Percentiles rank a stretch among this genome's conserved stretches.
Evolutionary conservation across 2,329 filamentous ascomycete genomes (phyloP).

Genomic region (Fusarium sp.): DNA sequence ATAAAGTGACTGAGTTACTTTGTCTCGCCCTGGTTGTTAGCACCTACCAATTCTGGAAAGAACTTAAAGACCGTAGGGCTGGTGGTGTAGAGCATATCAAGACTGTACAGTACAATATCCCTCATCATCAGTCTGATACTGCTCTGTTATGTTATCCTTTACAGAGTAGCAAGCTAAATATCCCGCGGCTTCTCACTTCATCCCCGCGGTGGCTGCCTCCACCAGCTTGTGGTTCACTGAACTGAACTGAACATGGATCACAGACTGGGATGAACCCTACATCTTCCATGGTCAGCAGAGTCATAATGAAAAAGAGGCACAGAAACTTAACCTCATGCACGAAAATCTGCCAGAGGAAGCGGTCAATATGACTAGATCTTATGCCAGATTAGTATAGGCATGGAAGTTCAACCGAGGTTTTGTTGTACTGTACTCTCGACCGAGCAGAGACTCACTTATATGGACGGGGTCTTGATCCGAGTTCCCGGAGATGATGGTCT

Average conservation of each 20-base stretch:
- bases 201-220: conserved; percentile 34
- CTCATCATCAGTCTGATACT: neutral
- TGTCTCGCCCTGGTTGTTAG: conserved; percentile 1
- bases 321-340: conserved; percentile 15
- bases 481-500: conserved; percentile 4
- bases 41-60: conserved; percentile 38
- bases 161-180: neutral
- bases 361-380: conserved; percentile 6
- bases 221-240: conserved; percentile 11
- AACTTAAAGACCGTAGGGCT: conserved; percentile 1
- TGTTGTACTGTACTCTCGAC: neutral
- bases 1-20: neutral
- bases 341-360: conserved; percentile 10
- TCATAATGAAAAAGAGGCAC: conserved; percentile 12
- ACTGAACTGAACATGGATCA: conserved; percentile 22
- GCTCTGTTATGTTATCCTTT: neutral
- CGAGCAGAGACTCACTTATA: neutral
- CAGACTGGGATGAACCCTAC: conserved; percentile 16
- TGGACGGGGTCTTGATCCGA: conserved; percentile 20
- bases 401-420: conserved; percentile 11
- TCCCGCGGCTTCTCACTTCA: conserved; percentile 36
- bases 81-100: conserved; percentile 6
- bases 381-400: conserved; percentile 16
- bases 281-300: conserved; percentile 43
- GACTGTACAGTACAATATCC: conserved; percentile 12